Evolutionary conservation across 768 basidiomycete species (phyloP).

Genomic region (Lactarius evosmus): DNA sequence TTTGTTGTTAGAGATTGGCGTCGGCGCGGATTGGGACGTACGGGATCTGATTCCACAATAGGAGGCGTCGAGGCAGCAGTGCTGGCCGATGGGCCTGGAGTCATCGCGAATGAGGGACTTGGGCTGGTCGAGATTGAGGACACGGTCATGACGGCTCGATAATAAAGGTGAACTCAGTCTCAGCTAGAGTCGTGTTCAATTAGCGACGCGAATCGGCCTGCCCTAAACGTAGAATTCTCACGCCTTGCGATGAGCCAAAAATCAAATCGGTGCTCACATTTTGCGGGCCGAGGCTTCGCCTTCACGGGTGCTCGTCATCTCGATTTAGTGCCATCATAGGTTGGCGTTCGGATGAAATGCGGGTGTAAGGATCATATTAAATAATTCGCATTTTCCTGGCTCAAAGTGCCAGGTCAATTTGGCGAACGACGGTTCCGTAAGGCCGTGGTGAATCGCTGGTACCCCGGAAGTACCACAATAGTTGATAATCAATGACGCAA

Average conservation of each 20-base stretch:
- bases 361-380: too few species aligned
- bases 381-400: too few species aligned
- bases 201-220: conserved; percentile 20
- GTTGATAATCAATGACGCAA: too few species aligned
- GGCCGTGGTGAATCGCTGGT: too few species aligned
- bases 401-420: too few species aligned
- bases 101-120: conserved; percentile 15
- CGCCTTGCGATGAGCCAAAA: background rate
- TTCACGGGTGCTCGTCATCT: too few species aligned
- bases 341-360: too few species aligned
- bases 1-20: background rate
- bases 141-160: conserved; percentile 4
- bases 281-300: too few species aligned
- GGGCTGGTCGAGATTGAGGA: conserved; percentile 13
- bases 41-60: conserved; percentile 14
- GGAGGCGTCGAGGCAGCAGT: conserved; percentile 19
- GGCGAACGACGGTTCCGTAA: too few species aligned
- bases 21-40: background rate
- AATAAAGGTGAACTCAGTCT: background rate
- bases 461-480: too few species aligned
- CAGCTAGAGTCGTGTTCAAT: background rate
- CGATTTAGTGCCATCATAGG: too few species aligned
- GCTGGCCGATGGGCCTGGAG: conserved; percentile 8
- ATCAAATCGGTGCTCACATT: too few species aligned
- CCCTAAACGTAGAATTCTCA: conserved; percentile 19